Percentiles rank a stretch among this genome's conserved stretches.
Conservation (phyloP, 2,329 filamentous ascomycete species). For the Pyricularia grisea region DNA sequence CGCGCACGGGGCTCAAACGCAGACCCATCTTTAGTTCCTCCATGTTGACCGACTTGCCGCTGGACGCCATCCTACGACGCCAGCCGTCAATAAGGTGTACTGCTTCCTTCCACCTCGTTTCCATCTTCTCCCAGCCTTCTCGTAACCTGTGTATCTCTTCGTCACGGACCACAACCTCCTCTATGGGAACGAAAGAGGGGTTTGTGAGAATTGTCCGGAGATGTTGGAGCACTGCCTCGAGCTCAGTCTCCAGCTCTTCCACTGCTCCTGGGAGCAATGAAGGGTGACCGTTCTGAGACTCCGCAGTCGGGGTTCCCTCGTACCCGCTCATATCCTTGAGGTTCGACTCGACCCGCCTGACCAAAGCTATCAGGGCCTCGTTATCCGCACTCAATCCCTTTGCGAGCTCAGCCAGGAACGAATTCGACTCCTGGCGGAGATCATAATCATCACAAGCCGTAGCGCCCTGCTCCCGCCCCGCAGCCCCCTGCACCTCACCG, state of each 20-base stretch:
- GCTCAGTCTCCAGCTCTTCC: constrained; percentile 62
- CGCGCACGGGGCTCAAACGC: constrained; percentile 48
- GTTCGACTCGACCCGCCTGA: constrained; percentile 61
- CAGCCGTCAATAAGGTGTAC: constrained; percentile 86
- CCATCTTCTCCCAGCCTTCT: constrained; percentile 89
- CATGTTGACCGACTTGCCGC: constrained; percentile 59
- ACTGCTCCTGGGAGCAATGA: constrained; percentile 10
- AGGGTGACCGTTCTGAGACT: constrained; percentile 26
- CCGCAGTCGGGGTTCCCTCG: constrained; percentile 15
- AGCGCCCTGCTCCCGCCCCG: background rate
- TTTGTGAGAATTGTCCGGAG: constrained; percentile 81
- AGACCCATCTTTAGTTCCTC: constrained; percentile 61
- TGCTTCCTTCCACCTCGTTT: constrained; percentile 80
- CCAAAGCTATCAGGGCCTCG: constrained; percentile 64
- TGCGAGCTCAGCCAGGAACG: constrained; percentile 78
- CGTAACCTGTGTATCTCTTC: constrained; percentile 79
- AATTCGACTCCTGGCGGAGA: constrained; percentile 78
- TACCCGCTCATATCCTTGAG: constrained; percentile 60
- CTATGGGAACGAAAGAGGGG: constrained; percentile 89
- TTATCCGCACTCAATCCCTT: constrained; percentile 87
- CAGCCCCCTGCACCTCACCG: background rate
- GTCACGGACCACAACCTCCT: constrained; percentile 88
- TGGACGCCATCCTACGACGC: constrained; percentile 69
- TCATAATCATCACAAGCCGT: constrained; percentile 43
- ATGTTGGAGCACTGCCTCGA: constrained; percentile 71